A percentile compares a stretch with the other conserved stretches of the same genome.
Conservation (phyloP, 129 eudicot species). For the Dittrichia graveolens region DNA sequence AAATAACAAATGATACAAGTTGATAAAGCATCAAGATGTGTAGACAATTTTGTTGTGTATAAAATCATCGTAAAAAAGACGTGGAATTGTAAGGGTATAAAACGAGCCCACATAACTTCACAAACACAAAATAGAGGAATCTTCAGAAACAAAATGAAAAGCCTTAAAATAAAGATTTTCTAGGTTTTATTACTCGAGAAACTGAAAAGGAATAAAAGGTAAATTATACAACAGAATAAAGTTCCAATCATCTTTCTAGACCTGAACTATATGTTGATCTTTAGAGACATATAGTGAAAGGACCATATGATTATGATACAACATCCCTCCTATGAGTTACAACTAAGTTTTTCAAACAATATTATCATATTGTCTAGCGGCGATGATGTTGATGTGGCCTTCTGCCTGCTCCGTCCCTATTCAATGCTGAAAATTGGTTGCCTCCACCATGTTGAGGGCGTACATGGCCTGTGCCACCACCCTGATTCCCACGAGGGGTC, state of each 20-base stretch:
- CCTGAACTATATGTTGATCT: constrained; percentile 29
- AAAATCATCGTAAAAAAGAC: too few species aligned
- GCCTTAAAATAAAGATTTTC: constrained; percentile 10
- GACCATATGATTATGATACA: constrained; percentile 28
- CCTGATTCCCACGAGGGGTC: constrained; percentile 45
- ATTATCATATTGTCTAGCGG: constrained; percentile 35
- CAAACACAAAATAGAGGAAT: too few species aligned
- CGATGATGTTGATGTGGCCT: constrained; percentile 33
- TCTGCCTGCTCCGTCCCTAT: constrained; percentile 38
- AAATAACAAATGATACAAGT: too few species aligned
- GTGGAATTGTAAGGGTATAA: too few species aligned
- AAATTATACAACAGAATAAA: constrained; percentile 25
- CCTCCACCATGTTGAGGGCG: constrained; percentile 58
- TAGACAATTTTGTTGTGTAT: too few species aligned
- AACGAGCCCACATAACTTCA: too few species aligned
- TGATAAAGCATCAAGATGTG: too few species aligned
- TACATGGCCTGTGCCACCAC: constrained; percentile 44
- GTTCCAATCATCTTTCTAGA: constrained; percentile 13
- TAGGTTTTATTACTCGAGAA: neutral
- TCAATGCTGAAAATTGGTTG: constrained; percentile 74
- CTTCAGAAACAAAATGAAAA: too few species aligned
- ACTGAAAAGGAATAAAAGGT: constrained; percentile 7
- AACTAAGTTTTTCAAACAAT: constrained; percentile 4
- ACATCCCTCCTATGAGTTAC: constrained; percentile 14
- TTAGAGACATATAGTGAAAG: constrained; percentile 17